Evolutionary conservation across 1,284 basidiomycete species (phyloP).

Genomic region (Ganoderma resinaceum): DNA sequence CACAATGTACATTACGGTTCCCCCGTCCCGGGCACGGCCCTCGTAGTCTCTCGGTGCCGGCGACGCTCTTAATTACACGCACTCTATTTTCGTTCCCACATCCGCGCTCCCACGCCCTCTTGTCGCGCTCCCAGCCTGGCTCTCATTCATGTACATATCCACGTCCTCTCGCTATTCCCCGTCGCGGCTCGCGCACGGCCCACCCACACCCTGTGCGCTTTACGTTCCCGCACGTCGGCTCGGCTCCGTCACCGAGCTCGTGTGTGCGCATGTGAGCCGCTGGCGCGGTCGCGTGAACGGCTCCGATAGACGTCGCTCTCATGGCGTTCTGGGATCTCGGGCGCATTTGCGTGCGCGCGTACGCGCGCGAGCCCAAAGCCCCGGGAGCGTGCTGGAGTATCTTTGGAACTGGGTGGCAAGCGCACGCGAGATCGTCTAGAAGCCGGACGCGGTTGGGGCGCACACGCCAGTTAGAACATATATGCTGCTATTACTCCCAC

Average conservation of each 20-base stretch:
- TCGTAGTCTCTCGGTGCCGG: slow-evolving; percentile 25
- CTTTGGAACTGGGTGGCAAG: not conserved
- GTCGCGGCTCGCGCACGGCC: not conserved
- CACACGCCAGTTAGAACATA: slow-evolving; percentile 1
- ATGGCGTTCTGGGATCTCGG: slow-evolving; percentile 2
- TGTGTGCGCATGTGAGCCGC: not conserved
- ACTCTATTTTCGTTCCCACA: slow-evolving; percentile 12
- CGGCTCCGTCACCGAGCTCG: not conserved
- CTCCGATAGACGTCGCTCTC: slow-evolving; percentile 4
- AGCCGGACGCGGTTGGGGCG: not conserved
- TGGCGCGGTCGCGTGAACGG: not conserved
- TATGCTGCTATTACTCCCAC: slow-evolving; percentile 1
- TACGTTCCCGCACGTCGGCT: not conserved
- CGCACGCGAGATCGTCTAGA: not conserved
- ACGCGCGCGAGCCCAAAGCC: not conserved
- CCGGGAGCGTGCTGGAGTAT: not conserved
- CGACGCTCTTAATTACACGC: slow-evolving; percentile 7
- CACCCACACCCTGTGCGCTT: not conserved
- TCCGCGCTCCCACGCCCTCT: not conserved
- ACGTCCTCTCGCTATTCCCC: not conserved
- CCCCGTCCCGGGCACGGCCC: slow-evolving; percentile 9
- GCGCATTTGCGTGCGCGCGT: not conserved
- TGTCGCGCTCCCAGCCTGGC: too few species aligned
- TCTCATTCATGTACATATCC: not conserved
- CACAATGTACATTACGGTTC: slow-evolving; percentile 21